Percentiles rank a stretch among this genome's conserved stretches.
Evolutionary conservation across 2,329 filamentous ascomycete genomes (phyloP).

Genomic region (Aspergillus udagawae): DNA sequence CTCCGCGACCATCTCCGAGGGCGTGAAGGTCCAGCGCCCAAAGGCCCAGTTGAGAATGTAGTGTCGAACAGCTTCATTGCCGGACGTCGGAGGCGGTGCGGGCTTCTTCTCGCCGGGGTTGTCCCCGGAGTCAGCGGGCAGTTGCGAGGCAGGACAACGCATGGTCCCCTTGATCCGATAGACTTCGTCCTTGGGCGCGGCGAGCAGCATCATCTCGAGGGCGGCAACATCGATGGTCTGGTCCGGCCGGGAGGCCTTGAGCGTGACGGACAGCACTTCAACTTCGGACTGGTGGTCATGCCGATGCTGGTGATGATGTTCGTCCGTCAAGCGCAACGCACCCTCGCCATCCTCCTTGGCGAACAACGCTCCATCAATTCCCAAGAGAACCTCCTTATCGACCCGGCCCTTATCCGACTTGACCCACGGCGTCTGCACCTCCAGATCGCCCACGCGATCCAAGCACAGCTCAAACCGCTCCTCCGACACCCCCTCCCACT

Average conservation of each 20-base stretch:
- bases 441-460: slow-evolving; percentile 74
- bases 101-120: slow-evolving; percentile 26
- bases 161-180: slow-evolving; percentile 86
- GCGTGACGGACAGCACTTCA: slow-evolving; percentile 79
- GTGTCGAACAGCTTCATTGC: slow-evolving; percentile 40
- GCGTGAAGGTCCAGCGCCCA: slow-evolving; percentile 87
- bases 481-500: slow-evolving; percentile 78
- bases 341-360: slow-evolving; percentile 23
- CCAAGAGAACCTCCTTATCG: slow-evolving; percentile 74
- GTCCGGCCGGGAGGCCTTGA: slow-evolving; percentile 46
- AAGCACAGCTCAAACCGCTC: slow-evolving; percentile 70
- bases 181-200: slow-evolving; percentile 85
- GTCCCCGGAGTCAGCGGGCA: slow-evolving; percentile 46
- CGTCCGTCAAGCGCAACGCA: slow-evolving; percentile 35
- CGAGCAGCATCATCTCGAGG: slow-evolving; percentile 63
- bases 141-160: slow-evolving; percentile 39
- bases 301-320: slow-evolving; percentile 40
- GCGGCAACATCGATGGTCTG: slow-evolving; percentile 54
- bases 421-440: slow-evolving; percentile 75
- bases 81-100: slow-evolving; percentile 21
- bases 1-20: slow-evolving; percentile 40
- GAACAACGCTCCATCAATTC: slow-evolving; percentile 74
- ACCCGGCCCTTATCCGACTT: slow-evolving; percentile 82
- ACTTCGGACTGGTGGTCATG: slow-evolving; percentile 75
- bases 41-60: slow-evolving; percentile 99